A percentile compares a stretch with the other conserved stretches of the same genome.
Evolutionary conservation across 1,284 basidiomycete genomes (phyloP).

Genomic region (Testicularia cyperi): DNA sequence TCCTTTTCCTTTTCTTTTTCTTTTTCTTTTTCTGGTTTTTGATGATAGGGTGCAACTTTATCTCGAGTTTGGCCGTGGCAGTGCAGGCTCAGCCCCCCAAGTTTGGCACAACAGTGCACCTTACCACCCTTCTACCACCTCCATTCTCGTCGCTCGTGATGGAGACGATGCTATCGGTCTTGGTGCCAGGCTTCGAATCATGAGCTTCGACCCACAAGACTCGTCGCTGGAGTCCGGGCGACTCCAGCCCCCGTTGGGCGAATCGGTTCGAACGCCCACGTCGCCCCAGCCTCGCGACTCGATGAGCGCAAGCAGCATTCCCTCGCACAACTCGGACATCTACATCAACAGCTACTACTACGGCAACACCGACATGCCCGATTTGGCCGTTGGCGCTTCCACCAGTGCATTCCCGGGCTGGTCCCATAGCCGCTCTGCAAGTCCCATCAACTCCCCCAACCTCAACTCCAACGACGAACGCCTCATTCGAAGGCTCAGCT

Average conservation of each 20-base stretch:
- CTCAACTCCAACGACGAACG: constrained; percentile 21
- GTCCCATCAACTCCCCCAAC: constrained; percentile 12
- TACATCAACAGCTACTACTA: constrained; percentile 48
- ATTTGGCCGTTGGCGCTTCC: constrained; percentile 4
- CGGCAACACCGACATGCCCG: constrained; percentile 40
- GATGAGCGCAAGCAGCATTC: constrained; percentile 32
- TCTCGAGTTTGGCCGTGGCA: no score
- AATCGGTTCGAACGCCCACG: constrained; percentile 12
- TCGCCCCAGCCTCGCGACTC: constrained; percentile 16
- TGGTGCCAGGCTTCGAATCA: no score
- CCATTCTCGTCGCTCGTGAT: no score
- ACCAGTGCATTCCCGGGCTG: constrained; percentile 6
- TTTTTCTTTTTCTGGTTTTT: no score
- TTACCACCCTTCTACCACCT: no score
- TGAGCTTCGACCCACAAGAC: no score
- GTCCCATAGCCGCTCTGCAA: constrained; percentile 5
- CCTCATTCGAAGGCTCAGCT: constrained; percentile 28
- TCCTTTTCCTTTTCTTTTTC: no score
- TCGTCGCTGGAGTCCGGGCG: not conserved
- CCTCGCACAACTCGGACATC: constrained; percentile 29
- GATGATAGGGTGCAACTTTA: no score
- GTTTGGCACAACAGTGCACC: no score
- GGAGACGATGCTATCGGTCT: no score
- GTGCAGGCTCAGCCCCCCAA: no score
- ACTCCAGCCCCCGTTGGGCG: constrained; percentile 9